These are phyloP conservation scores for Diaporthe sp. DNA, from an alignment of 2,329 filamentous ascomycete species.

Conservation along the genomic window DNA sequence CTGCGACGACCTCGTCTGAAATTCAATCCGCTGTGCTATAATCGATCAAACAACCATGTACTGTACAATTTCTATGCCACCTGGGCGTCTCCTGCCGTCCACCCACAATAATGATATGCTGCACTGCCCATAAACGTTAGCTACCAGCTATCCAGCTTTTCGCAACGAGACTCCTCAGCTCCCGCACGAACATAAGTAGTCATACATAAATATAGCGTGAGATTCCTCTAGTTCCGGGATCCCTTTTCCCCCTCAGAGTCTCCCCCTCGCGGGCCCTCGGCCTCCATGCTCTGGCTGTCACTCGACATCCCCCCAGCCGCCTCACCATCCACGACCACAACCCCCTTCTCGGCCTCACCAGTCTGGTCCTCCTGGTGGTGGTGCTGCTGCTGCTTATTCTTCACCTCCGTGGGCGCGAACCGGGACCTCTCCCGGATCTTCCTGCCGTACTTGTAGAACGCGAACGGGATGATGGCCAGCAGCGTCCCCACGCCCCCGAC, in stretches of 20 bases:
- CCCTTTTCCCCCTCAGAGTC: not conserved
- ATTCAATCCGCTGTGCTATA: slow-evolving; percentile 7
- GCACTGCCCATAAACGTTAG: not conserved
- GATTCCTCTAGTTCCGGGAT: not conserved
- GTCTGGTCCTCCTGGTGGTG: not conserved
- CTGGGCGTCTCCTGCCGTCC: not conserved
- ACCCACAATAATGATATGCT: not conserved
- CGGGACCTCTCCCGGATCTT: slow-evolving; percentile 51
- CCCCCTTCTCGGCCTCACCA: slow-evolving; percentile 35
- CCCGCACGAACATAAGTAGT: not conserved
- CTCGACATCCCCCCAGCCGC: slow-evolving; percentile 2
- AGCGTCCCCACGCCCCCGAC: slow-evolving; percentile 59
- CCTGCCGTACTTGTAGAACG: slow-evolving; percentile 67
- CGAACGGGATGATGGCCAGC: slow-evolving; percentile 69
- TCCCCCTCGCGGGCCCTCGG: not conserved
- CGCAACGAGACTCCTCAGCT: no score
- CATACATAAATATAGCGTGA: not conserved
- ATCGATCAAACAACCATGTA: not conserved
- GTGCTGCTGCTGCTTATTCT: not conserved
- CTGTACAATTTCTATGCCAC: not conserved
- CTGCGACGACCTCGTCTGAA: not conserved
- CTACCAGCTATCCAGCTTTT: not conserved
- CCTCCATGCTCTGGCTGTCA: not conserved
- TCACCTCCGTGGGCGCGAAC: slow-evolving; percentile 31
- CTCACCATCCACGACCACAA: not conserved